These are phyloP conservation scores for Hypoxylon sp. DNA, from an alignment of 2,329 filamentous ascomycete species.

Conservation along the genomic window DNA sequence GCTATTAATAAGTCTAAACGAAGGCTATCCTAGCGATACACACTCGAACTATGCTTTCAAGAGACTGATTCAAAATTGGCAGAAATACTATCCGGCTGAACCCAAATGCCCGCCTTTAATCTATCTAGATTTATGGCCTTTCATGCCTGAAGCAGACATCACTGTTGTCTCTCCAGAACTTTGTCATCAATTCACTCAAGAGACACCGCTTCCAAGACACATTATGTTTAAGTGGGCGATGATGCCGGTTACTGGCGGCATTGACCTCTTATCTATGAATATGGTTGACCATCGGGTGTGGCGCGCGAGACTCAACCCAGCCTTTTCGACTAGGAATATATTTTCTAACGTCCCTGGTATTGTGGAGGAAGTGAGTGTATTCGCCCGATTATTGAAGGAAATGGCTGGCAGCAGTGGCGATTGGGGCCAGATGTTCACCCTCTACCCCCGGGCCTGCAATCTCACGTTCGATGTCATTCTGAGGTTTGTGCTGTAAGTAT, in stretches of 20 bases:
- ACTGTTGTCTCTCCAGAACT: slow-evolving; percentile 42
- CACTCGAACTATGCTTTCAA: slow-evolving; percentile 41
- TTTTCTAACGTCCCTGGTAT: slow-evolving; percentile 54
- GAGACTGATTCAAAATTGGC: slow-evolving; percentile 43
- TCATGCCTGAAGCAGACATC: slow-evolving; percentile 23
- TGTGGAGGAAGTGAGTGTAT: slow-evolving; percentile 56
- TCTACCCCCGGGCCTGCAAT: slow-evolving; percentile 55
- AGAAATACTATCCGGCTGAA: slow-evolving; percentile 44
- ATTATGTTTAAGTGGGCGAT: slow-evolving; percentile 14
- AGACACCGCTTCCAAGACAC: slow-evolving; percentile 35
- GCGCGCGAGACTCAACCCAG: slow-evolving; percentile 54
- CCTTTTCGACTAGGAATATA: slow-evolving; percentile 56
- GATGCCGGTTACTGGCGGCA: slow-evolving; percentile 51
- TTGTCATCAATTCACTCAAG: slow-evolving; percentile 41
- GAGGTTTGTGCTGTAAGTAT: slow-evolving; percentile 53
- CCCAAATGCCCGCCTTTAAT: slow-evolving; percentile 45
- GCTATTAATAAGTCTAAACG: slow-evolving; percentile 42
- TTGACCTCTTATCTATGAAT: slow-evolving; percentile 53
- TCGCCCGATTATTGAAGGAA: slow-evolving; percentile 49
- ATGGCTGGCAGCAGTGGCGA: slow-evolving; percentile 47
- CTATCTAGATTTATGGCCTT: slow-evolving; percentile 50
- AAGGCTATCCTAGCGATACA: slow-evolving; percentile 42
- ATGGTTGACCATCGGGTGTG: slow-evolving; percentile 52
- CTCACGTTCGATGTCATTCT: slow-evolving; percentile 59
- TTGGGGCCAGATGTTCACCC: slow-evolving; percentile 52